Conservation (phyloP, 2,329 filamentous ascomycete genomes). For the Pyricularia sp. region DNA sequence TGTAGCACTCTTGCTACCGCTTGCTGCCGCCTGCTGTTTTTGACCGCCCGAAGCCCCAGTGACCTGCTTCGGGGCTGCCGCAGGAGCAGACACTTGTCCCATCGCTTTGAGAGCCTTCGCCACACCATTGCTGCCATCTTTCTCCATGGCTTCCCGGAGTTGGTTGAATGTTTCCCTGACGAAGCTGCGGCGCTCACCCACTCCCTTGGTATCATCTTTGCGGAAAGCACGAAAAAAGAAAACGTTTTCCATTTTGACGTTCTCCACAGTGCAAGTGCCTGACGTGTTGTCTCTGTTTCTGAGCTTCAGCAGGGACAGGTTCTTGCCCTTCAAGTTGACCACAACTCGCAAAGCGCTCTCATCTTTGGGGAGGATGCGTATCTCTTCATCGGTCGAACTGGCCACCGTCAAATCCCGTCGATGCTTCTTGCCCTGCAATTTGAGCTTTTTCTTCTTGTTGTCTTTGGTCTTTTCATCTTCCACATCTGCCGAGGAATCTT, state of each 20-base stretch:
- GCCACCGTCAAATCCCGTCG: not conserved
- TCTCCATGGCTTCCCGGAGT: not conserved
- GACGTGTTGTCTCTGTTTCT: not conserved
- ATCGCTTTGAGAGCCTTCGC: not conserved
- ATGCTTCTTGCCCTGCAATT: constrained; percentile 5
- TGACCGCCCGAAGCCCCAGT: no score
- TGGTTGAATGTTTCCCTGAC: not conserved
- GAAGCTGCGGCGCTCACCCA: not conserved
- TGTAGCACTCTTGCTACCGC: not conserved
- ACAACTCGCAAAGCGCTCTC: not conserved
- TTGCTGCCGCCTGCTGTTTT: not conserved
- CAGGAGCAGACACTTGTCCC: not conserved
- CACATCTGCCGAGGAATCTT: not conserved
- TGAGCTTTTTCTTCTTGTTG: constrained; percentile 21
- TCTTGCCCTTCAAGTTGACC: not conserved
- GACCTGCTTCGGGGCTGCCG: no score
- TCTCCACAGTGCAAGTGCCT: not conserved
- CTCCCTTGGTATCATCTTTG: not conserved
- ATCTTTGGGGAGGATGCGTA: not conserved
- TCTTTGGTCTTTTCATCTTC: not conserved
- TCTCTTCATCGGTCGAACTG: not conserved
- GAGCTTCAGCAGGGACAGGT: not conserved
- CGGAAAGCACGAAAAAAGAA: constrained; percentile 1
- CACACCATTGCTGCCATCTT: not conserved
- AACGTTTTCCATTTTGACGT: not conserved